Evolutionary conservation across 2,329 filamentous ascomycete species (phyloP), one percentile per base, ranked within the genome.

Genomic region (Alternaria rosae): DNA sequence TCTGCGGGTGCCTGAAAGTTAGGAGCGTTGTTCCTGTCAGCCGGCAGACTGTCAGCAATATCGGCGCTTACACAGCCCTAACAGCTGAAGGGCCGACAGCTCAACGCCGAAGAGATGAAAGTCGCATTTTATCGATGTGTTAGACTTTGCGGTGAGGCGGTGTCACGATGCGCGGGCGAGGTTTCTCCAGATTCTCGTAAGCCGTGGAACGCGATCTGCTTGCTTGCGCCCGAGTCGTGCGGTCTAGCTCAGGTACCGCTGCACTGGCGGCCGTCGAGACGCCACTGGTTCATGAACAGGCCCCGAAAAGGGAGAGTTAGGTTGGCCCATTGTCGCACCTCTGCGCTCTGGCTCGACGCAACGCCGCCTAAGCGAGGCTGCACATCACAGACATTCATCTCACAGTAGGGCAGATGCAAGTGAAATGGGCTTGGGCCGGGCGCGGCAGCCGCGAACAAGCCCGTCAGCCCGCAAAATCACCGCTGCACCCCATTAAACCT

Each of bases 1-100:
- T 32, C 17, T 35, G 51, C 23, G 61, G 57, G 50, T 48, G 64
- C 64, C 64, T 66, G 61, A 52, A 26, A 30, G 38, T 53, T 30
- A 38, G 50, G 32, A 55, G 57, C 30, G 51, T 28, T 35, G 45
- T 43, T 54, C 48, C 54, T 45, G 38, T 58, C 43, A 25, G 50
- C 51, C 42, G 42, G 38, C 51, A 12, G 35, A 51, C 30, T 30
- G 28, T 32, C n/a, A 26, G 51, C 23, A 20, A 38, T 25, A 15
- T 53, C 51, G 25, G 32, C 51, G 51, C 32, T 53, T 53, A 42
- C 32, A 26, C 32, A 28, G 20, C 28, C 32, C 35, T 38, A 38
- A 25, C 28, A 51, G 20, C 8, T 23, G 20, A 25, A 35, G 47
- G 47, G 30, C 47, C 47, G 47, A 51, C 28, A 38, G 15, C 47